phyloP scores from a whole-genome alignment of 495 filamentous ascomycete species.

The Hypomontagnella submonticulosa region DNA sequence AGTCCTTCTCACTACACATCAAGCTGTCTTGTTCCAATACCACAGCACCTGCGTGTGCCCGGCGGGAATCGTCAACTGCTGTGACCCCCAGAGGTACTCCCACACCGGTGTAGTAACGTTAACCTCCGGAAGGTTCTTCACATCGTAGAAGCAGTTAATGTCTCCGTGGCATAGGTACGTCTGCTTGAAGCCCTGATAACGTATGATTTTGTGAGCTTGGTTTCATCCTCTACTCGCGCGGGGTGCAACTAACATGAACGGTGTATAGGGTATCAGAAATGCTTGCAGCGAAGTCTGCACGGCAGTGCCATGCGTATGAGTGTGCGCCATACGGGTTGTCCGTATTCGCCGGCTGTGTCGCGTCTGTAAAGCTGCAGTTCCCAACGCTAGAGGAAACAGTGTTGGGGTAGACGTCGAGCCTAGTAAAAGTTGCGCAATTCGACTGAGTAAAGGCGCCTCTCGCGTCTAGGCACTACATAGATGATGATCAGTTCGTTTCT shows the following conservation, averaged over 20 bases:
- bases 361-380: slow-evolving; percentile 49
- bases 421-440: slow-evolving; percentile 50
- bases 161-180: slow-evolving; percentile 52
- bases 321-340: slow-evolving; percentile 50
- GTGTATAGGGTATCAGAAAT: slow-evolving; percentile 45
- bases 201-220: slow-evolving; percentile 11
- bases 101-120: slow-evolving; percentile 40
- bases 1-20: not conserved
- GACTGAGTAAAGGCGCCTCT: slow-evolving; percentile 34
- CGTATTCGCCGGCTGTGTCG: slow-evolving; percentile 44
- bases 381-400: slow-evolving; percentile 45
- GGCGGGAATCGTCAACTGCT: slow-evolving; percentile 42
- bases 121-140: slow-evolving; percentile 28
- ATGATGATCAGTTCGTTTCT: too few species aligned
- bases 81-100: slow-evolving; percentile 50
- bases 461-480: slow-evolving; percentile 42
- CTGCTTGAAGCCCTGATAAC: slow-evolving; percentile 43
- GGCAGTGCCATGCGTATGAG: slow-evolving; percentile 46
- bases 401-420: slow-evolving; percentile 35
- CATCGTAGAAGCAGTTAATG: slow-evolving; percentile 49
- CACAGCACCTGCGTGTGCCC: slow-evolving; percentile 48
- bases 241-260: slow-evolving; percentile 26
- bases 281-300: slow-evolving; percentile 1
- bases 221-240: not conserved
- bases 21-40: slow-evolving; percentile 44